Percentiles rank a stretch among this genome's conserved stretches.
These are phyloP conservation scores for Hepatocystis sp. DNA, from an alignment of 169 alveolate genomes.

Conservation along the genomic window DNA sequence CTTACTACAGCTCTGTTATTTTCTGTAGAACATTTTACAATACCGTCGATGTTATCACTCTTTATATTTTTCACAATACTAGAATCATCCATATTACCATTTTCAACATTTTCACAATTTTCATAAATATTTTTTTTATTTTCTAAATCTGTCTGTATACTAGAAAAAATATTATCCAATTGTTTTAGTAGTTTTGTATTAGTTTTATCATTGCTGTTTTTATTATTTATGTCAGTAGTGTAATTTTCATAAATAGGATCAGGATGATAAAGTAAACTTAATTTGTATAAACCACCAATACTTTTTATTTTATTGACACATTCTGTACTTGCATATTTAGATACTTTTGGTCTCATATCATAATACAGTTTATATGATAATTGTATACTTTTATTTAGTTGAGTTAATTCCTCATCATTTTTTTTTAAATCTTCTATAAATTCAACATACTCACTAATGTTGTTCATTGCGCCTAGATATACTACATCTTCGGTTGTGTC, in stretches of 20 bases:
- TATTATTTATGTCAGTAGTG: background rate
- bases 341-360: conserved; percentile 70
- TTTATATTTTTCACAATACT: too few relatives aligned
- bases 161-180: conserved; percentile 7
- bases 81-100: too few relatives aligned
- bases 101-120: background rate
- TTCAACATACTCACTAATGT: conserved; percentile 44
- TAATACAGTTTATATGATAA: conserved; percentile 53
- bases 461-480: conserved; percentile 28
- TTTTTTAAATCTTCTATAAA: conserved; percentile 26
- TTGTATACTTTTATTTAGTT: conserved; percentile 30
- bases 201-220: background rate
- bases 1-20: too few relatives aligned
- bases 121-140: too few relatives aligned
- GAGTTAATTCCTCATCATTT: conserved; percentile 13
- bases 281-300: conserved; percentile 76
- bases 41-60: too few relatives aligned
- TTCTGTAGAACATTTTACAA: too few relatives aligned
- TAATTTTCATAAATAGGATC: conserved; percentile 4
- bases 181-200: too few relatives aligned
- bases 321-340: conserved; percentile 56
- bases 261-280: conserved; percentile 77
- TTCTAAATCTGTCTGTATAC: too few relatives aligned
- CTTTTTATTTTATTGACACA: conserved; percentile 60
- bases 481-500: background rate